Evolutionary conservation across 164 flowering plant species (phyloP), one percentile per base, ranked within the genome.

Genomic region (Santalum album): DNA sequence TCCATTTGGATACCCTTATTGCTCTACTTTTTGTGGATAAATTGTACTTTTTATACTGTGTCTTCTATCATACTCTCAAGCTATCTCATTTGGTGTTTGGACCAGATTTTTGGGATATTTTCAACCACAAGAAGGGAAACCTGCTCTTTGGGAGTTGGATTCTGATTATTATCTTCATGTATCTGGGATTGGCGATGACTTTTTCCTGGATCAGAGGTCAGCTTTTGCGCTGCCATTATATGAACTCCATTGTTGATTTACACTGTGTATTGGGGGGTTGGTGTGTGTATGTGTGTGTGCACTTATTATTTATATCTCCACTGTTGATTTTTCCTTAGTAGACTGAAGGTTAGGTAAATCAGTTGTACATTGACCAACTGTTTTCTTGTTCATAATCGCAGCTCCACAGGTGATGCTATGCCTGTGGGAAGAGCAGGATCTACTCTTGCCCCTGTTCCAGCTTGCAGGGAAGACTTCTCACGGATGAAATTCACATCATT

Each of bases 141-240:
- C 99, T 68, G 95, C 99, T 51, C 79, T 92, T 5, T 92, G 97
- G 99, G 99, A 92, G 63, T 71, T 92, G 74, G 97, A 92, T 68
- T 85, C 96, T 50, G 97, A 92, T 71, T 92, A 92, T 57, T 87
- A 92, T 75, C 96, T 92, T 64, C 98, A 92, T 67, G 91, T 89
- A 15, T 81, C 83, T 48, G 98, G 94, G 49, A 71, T 75, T 58
- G 90, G 86, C 54, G 99, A 92, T 66, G 91, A 84, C 47, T 58
- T 75, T 29, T 60, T 78, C 60, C 78, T 77, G 4, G 65, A 59
- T 60, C 65, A 58, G 25, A 57, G 82, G 95, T 86, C 63, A 51
- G 17, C 6, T 36, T 58, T 18, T 25, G 36, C 20, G 12, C 12
- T 24, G 10, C 20, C 18, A 19, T 23, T 54, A 40, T 45, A 3